Evolutionary conservation across 139 green algal species (phyloP), one percentile per base, ranked within the genome.

Genomic region (Auxenochlorella pyrenoidosa): DNA sequence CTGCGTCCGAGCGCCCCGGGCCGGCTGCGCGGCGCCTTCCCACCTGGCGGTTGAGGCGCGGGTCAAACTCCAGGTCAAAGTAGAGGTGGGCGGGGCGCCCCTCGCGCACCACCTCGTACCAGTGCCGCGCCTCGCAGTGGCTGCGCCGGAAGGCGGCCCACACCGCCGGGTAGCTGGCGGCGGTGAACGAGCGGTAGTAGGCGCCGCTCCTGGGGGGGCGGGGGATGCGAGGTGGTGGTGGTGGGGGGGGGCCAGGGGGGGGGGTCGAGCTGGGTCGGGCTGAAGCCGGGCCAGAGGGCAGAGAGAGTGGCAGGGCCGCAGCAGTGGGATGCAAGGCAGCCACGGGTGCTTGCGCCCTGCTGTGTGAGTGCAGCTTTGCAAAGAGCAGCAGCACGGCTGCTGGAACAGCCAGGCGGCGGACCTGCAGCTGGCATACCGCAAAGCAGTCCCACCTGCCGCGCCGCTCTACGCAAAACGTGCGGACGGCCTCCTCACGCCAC

Each of bases 51-150:
- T 98, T 98, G 78, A 88, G 83, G 12, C 36, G 32, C 0, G 36
- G 21, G 1, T 77, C 83, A 87, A 90, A 98, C 89, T 98, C 96
- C 10, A 98, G 71, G 88, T 98, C 96, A 82, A 97, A 97, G 92
- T 98, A 98, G 66, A 98, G 81, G 89, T 98, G 95, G 89, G 95
- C 97, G 24, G 96, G 96, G 40, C 82, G 79, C 34, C 91, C 86
- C 47, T 93, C 92, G 4, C 91, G 90, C 15, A 98, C 91, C 36
- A 98, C 90, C 90, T 95, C 92, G 58, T 95, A 95, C 87, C 82
- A 94, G 82, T 94, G 92, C 5, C 89, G 89, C 18, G 78, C 68
- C 34, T 85, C 30, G 30, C 75, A 66, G 43, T 47, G 30, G 3
- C 60, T 80, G n/a, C 40, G 54, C 4, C 51, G 70, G 81, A 88